Percentiles rank a stretch among this genome's conserved stretches.
These are phyloP conservation scores for Phoma herbarum DNA, from an alignment of 2,329 filamentous ascomycete genomes.

Conservation along the genomic window DNA sequence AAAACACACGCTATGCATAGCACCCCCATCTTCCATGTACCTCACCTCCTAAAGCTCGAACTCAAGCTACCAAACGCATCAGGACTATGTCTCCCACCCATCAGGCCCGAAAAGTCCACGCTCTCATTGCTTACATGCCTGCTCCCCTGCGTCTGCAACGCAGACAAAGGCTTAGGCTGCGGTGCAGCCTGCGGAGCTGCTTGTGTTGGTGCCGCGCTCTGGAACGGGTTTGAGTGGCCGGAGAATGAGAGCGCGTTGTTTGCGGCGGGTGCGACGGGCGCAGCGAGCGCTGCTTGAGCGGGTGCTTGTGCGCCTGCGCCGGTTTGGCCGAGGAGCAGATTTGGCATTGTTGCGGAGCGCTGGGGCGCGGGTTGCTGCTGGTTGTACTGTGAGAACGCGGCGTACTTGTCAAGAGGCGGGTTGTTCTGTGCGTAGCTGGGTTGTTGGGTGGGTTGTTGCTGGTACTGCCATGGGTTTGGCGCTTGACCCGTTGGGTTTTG, in stretches of 20 bases:
- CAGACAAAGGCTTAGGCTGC: conserved; percentile 67
- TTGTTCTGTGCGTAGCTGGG: conserved; percentile 28
- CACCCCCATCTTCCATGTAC: not conserved
- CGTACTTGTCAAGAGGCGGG: conserved; percentile 17
- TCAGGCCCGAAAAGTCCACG: conserved; percentile 68
- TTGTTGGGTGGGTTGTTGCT: conserved; percentile 31
- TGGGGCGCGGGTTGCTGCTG: conserved; percentile 21
- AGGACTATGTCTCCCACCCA: conserved; percentile 75
- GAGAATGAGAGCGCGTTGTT: conserved; percentile 23
- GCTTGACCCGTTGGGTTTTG: conserved; percentile 23
- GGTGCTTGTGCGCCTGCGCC: conserved; percentile 29
- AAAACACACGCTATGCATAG: conserved; percentile 5
- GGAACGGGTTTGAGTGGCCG: conserved; percentile 56
- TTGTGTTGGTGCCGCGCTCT: conserved; percentile 40
- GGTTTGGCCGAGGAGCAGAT: conserved; percentile 21
- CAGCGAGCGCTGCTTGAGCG: conserved; percentile 38
- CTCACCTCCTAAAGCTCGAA: conserved; percentile 56
- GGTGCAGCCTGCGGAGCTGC: conserved; percentile 54
- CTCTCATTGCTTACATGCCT: conserved; percentile 73
- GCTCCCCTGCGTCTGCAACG: conserved; percentile 31
- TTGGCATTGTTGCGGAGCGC: conserved; percentile 25
- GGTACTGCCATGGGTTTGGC: conserved; percentile 39
- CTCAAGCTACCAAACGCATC: conserved; percentile 82
- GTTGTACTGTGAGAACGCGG: conserved; percentile 17
- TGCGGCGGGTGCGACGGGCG: conserved; percentile 47